phyloP scores from a whole-genome alignment of 805 yeast genomes.

The Brettanomyces bruxellensis region DNA sequence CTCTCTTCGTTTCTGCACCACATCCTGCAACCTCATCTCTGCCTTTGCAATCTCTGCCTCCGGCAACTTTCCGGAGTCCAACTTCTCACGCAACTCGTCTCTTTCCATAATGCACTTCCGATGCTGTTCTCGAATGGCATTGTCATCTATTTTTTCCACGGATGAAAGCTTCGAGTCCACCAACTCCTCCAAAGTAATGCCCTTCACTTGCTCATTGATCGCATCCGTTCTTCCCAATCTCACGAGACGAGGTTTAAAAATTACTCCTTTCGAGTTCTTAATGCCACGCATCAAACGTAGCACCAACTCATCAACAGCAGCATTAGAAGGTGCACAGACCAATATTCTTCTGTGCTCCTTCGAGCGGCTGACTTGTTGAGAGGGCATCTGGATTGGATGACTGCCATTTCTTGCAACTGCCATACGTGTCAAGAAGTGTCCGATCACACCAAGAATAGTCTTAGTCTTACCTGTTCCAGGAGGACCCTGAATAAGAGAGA shows the following conservation, averaged over 20 bases:
- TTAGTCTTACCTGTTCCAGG: slow-evolving; percentile 99
- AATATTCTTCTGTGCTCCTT: slow-evolving; percentile 46
- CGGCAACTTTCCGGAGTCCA: slow-evolving; percentile 17
- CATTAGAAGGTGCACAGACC: slow-evolving; percentile 97
- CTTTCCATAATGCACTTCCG: slow-evolving; percentile 48
- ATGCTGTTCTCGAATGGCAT: slow-evolving; percentile 40
- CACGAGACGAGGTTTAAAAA: slow-evolving; percentile 58
- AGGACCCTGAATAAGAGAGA: slow-evolving; percentile 93
- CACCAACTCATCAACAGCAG: slow-evolving; percentile 95
- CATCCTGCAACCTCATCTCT: slow-evolving; percentile 42
- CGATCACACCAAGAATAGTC: slow-evolving; percentile 87
- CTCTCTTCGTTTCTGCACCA: slow-evolving; percentile 55
- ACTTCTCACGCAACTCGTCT: slow-evolving; percentile 39
- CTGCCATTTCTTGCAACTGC: background rate
- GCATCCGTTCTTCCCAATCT: slow-evolving; percentile 89
- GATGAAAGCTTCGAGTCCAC: slow-evolving; percentile 55
- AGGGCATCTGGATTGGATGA: slow-evolving; percentile 1
- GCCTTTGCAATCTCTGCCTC: slow-evolving; percentile 38
- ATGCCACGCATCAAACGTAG: slow-evolving; percentile 74
- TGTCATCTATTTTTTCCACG: slow-evolving; percentile 30
- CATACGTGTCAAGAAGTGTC: slow-evolving; percentile 49
- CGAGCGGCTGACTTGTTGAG: background rate
- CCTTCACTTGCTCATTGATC: slow-evolving; percentile 71
- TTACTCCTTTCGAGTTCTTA: slow-evolving; percentile 40
- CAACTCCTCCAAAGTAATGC: slow-evolving; percentile 75